phyloP scores from a whole-genome alignment of 2,329 filamentous ascomycete genomes.

The Cladosporium sp. region DNA sequence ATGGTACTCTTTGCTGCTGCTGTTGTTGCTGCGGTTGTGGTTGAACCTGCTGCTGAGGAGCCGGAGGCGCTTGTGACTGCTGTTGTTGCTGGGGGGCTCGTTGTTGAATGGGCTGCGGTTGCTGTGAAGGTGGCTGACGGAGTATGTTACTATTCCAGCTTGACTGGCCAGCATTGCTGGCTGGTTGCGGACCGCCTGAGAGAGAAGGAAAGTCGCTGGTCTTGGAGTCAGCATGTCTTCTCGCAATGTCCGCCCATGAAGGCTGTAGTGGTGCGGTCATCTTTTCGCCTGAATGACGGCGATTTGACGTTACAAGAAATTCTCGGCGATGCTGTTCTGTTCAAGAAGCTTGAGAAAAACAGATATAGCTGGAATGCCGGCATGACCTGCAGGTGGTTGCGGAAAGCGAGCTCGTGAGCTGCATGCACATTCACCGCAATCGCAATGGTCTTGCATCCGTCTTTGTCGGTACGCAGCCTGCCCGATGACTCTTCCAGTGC shows the following conservation, averaged over 20 bases:
- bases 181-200: constrained; percentile 53
- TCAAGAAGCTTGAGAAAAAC: too few relatives aligned
- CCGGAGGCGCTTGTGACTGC: constrained; percentile 38
- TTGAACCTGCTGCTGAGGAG: constrained; percentile 28
- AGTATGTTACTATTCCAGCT: constrained; percentile 56
- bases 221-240: constrained; percentile 19
- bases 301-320: too few relatives aligned
- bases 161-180: constrained; percentile 48
- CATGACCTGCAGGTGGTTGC: background rate
- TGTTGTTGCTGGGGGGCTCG: constrained; percentile 43
- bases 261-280: background rate
- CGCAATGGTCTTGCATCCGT: background rate
- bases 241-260: background rate
- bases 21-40: constrained; percentile 40
- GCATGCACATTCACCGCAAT: background rate
- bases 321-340: too few relatives aligned
- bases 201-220: constrained; percentile 61
- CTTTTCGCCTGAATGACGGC: background rate
- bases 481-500: background rate
- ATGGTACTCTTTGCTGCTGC: constrained; percentile 38
- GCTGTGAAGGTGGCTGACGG: constrained; percentile 37
- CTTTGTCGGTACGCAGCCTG: background rate
- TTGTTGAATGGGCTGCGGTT: constrained; percentile 46
- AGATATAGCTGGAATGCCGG: background rate
- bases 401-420: background rate